Percentiles rank a stretch among this genome's conserved stretches.
Conservation (phyloP, 1,139 yeast species). For the Geotrichum australiense region DNA sequence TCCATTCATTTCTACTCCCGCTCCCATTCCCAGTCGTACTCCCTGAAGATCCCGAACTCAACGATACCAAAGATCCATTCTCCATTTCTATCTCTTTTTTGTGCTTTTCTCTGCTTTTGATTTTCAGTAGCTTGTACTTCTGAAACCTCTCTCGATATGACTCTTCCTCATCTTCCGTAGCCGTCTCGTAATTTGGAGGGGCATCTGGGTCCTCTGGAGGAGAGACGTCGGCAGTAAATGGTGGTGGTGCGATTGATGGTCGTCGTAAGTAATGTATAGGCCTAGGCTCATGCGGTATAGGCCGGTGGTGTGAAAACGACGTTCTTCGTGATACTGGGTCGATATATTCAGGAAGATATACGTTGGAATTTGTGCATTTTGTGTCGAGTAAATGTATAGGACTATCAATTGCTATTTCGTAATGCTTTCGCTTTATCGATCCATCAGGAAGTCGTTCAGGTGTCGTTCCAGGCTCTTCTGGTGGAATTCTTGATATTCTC, state of each 20-base stretch:
- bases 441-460: conserved; percentile 29
- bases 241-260: conserved; percentile 42
- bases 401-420: conserved; percentile 85
- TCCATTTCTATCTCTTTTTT: background rate
- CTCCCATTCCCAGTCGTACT: background rate
- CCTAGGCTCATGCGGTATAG: conserved; percentile 20
- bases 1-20: background rate
- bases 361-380: conserved; percentile 34
- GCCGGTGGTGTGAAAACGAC: conserved; percentile 7
- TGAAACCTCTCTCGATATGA: conserved; percentile 9
- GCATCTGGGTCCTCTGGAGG: conserved; percentile 29
- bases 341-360: conserved; percentile 37
- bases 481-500: conserved; percentile 65
- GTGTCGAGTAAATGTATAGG: conserved; percentile 71
- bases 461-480: conserved; percentile 50
- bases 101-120: background rate
- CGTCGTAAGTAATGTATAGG: conserved; percentile 39
- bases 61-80: background rate
- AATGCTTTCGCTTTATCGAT: conserved; percentile 74
- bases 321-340: conserved; percentile 19
- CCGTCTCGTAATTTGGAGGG: conserved; percentile 22
- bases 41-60: background rate
- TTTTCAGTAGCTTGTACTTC: conserved; percentile 4
- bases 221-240: conserved; percentile 37
- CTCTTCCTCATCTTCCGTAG: conserved; percentile 1